These are phyloP conservation scores for Athelia sp. DNA, from an alignment of 1,284 basidiomycete genomes.

Conservation along the genomic window DNA sequence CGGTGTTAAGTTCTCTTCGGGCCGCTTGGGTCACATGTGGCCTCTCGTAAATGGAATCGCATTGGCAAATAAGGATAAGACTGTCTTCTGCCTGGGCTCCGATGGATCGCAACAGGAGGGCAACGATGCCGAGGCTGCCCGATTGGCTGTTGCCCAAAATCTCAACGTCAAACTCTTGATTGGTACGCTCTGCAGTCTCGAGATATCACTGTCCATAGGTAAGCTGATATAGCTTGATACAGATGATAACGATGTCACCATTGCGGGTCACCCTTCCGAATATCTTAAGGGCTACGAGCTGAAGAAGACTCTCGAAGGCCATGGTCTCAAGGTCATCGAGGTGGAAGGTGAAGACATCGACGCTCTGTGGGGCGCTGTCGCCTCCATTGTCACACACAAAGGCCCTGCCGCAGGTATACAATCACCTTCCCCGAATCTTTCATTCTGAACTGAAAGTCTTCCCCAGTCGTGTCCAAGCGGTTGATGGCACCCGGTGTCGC, in stretches of 20 bases:
- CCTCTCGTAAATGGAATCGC: conserved; percentile 79
- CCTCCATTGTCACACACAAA: conserved; percentile 45
- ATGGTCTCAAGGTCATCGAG: conserved; percentile 70
- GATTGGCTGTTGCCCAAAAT: conserved; percentile 75
- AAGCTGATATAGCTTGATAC: background rate
- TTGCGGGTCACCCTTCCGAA: conserved; percentile 79
- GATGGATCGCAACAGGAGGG: conserved; percentile 89
- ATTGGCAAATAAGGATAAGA: conserved; percentile 71
- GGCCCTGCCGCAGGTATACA: conserved; percentile 73
- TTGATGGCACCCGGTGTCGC: conserved; percentile 77
- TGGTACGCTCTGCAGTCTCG: background rate
- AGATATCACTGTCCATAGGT: background rate
- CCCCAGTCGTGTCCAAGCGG: conserved; percentile 65
- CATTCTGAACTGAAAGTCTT: conserved; percentile 1
- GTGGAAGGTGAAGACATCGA: conserved; percentile 78
- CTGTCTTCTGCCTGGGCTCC: conserved; percentile 77
- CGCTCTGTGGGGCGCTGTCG: conserved; percentile 64
- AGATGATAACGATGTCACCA: conserved; percentile 86
- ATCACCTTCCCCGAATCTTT: background rate
- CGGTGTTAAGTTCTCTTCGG: conserved; percentile 83
- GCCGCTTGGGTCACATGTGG: conserved; percentile 82
- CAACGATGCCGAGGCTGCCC: conserved; percentile 83
- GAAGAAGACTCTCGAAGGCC: conserved; percentile 68
- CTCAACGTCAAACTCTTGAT: conserved; percentile 82
- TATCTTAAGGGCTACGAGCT: conserved; percentile 78